Percentiles rank a stretch among this genome's conserved stretches.
Evolutionary conservation across 371 early-diverging fungal species (phyloP).

Genomic region (Fennellomyces sp.): DNA sequence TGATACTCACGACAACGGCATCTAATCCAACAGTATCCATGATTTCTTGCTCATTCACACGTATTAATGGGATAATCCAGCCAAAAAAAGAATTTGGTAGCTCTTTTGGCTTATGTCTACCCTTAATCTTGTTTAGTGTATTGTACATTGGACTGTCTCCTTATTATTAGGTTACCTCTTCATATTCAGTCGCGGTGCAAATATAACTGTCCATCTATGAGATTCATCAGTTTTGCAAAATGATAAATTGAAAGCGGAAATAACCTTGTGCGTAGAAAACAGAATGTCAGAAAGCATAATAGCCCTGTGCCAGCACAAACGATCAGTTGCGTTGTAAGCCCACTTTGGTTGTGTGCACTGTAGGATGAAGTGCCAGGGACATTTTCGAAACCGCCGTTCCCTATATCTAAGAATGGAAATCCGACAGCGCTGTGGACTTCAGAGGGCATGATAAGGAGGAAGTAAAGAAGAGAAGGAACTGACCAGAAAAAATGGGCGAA

Average conservation of each 20-base stretch:
- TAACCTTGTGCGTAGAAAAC: slow-evolving; percentile 54
- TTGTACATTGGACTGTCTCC: not conserved
- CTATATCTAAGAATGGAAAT: slow-evolving; percentile 6
- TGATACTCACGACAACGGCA: slow-evolving; percentile 57
- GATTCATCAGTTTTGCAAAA: not conserved
- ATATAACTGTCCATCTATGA: slow-evolving; percentile 48
- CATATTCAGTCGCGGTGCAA: slow-evolving; percentile 61
- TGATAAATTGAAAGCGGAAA: not conserved
- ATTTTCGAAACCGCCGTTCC: slow-evolving; percentile 1
- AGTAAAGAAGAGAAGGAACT: not conserved
- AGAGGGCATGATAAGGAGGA: not conserved
- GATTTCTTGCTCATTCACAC: slow-evolving; percentile 52
- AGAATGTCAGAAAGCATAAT: slow-evolving; percentile 53
- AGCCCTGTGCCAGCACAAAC: slow-evolving; percentile 47
- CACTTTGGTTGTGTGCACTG: slow-evolving; percentile 28
- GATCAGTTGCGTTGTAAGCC: slow-evolving; percentile 39
- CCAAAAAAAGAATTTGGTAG: slow-evolving; percentile 59
- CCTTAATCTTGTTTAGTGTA: not conserved
- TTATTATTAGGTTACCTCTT: slow-evolving; percentile 47
- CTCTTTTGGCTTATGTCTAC: slow-evolving; percentile 57
- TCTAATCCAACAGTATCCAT: slow-evolving; percentile 67
- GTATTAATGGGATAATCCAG: slow-evolving; percentile 62
- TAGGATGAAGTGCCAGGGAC: slow-evolving; percentile 13
- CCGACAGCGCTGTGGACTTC: not conserved
- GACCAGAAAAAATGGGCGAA: not conserved